Evolutionary conservation across 2,329 filamentous ascomycete genomes (phyloP).

Genomic region (Talaromyces verruculosus): DNA sequence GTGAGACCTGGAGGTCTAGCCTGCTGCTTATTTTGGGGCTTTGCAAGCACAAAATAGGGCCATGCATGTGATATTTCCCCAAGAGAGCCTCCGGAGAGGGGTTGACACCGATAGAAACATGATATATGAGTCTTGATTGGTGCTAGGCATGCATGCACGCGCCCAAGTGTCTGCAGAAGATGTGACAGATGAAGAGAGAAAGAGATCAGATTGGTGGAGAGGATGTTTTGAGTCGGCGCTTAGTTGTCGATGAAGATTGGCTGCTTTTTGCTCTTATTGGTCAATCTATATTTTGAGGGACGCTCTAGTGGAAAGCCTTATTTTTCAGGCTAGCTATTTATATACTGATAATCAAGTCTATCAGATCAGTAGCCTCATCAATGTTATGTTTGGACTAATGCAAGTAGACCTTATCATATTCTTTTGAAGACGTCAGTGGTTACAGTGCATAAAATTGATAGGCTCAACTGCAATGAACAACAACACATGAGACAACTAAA

Average conservation of each 20-base stretch:
- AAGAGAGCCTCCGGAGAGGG: not conserved
- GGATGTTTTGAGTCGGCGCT: conserved; percentile 7
- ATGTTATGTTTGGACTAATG: not conserved
- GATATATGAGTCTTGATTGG: not conserved
- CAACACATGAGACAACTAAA: not conserved
- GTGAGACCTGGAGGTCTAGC: not conserved
- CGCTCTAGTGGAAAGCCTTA: not conserved
- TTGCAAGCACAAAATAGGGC: not conserved
- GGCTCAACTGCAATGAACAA: not conserved
- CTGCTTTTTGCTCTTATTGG: not conserved
- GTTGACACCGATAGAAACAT: not conserved
- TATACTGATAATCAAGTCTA: not conserved
- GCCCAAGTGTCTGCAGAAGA: not conserved
- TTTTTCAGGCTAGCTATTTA: conserved; percentile 9
- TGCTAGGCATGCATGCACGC: not conserved
- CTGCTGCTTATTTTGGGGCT: not conserved
- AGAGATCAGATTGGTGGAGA: conserved; percentile 1
- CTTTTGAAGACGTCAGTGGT: not conserved
- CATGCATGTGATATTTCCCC: not conserved
- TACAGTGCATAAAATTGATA: not conserved
- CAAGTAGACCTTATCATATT: not conserved
- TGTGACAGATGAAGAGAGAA: not conserved
- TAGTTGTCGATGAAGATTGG: not conserved
- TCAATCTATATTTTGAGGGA: not conserved
- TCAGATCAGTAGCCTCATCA: not conserved